Percentiles rank a stretch among this genome's conserved stretches.
Evolutionary conservation across 805 yeast species (phyloP).

Genomic region (Saccharomyces eubayanus): DNA sequence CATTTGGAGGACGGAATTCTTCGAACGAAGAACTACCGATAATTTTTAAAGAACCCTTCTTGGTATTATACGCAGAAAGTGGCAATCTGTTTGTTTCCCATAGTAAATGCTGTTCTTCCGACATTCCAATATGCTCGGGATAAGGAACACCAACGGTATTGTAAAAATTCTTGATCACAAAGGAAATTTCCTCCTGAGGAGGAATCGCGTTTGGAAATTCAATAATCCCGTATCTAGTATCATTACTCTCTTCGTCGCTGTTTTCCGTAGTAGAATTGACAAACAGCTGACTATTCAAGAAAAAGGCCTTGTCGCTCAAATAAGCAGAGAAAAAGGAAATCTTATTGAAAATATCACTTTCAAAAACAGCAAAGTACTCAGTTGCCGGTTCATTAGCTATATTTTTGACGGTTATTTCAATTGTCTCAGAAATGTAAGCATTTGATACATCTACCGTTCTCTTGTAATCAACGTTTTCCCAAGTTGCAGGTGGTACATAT

Average conservation of each 20-base stretch:
- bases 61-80: constrained; percentile 54
- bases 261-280: constrained; percentile 16
- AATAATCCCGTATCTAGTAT: constrained; percentile 39
- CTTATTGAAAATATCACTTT: constrained; percentile 36
- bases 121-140: constrained; percentile 55
- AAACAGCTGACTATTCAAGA: constrained; percentile 22
- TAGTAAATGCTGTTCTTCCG: constrained; percentile 52
- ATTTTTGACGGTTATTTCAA: constrained; percentile 51
- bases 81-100: constrained; percentile 48
- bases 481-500: constrained; percentile 18
- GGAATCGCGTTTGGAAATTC: constrained; percentile 57
- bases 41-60: constrained; percentile 39
- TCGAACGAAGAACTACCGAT: constrained; percentile 20
- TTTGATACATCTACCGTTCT: constrained; percentile 58
- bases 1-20: constrained; percentile 15
- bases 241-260: constrained; percentile 18
- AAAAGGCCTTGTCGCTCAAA: constrained; percentile 20
- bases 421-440: constrained; percentile 57
- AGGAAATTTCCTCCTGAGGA: constrained; percentile 45
- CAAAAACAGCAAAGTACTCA: constrained; percentile 53
- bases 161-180: constrained; percentile 44
- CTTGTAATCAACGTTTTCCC: constrained; percentile 49
- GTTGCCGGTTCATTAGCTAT: constrained; percentile 43
- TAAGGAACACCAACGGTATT: constrained; percentile 45
- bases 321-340: constrained; percentile 41